Evolutionary conservation across 768 basidiomycete species (phyloP).

Genomic region (Neoboletus brunneissimus): DNA sequence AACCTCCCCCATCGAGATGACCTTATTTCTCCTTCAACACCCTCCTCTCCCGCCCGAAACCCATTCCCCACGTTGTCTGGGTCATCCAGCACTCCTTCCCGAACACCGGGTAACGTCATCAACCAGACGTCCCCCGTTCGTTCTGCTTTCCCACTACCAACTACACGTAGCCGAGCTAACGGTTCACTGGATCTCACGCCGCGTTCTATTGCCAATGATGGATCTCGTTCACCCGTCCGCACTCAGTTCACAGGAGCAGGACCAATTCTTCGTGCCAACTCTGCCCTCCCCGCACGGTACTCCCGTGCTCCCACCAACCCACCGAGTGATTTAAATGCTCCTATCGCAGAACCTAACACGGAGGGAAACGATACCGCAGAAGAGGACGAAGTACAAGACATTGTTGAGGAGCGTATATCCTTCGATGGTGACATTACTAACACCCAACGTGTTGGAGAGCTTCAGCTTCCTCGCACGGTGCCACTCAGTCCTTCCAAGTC

Average conservation of each 20-base stretch:
- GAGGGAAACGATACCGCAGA: slow-evolving; percentile 29
- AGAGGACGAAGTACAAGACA: slow-evolving; percentile 25
- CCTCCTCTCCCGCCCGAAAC: slow-evolving; percentile 30
- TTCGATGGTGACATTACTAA: slow-evolving; percentile 39
- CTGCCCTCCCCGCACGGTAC: slow-evolving; percentile 40
- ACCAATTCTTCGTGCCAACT: slow-evolving; percentile 41
- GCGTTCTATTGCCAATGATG: slow-evolving; percentile 13
- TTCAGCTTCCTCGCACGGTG: slow-evolving; percentile 54
- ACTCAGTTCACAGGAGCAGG: slow-evolving; percentile 26
- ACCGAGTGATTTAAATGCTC: slow-evolving; percentile 7
- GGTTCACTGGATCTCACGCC: slow-evolving; percentile 28
- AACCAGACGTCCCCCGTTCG: slow-evolving; percentile 29
- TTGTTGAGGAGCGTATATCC: slow-evolving; percentile 28
- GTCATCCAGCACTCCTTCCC: slow-evolving; percentile 7
- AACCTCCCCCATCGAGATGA: slow-evolving; percentile 57
- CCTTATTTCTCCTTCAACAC: slow-evolving; percentile 31
- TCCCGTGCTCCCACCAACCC: slow-evolving; percentile 20
- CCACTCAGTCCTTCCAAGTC: slow-evolving; percentile 42
- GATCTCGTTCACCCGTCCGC: slow-evolving; percentile 28
- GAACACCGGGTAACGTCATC: slow-evolving; percentile 21
- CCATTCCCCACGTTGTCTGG: slow-evolving; percentile 16
- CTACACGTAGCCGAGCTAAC: slow-evolving; percentile 18
- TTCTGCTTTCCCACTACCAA: slow-evolving; percentile 34
- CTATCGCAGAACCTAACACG: slow-evolving; percentile 10
- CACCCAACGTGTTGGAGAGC: slow-evolving; percentile 42